Percentiles rank a stretch among this genome's conserved stretches.
phyloP scores from a whole-genome alignment of 2,329 filamentous ascomycete species.

The Lachnellula subtilissima region DNA sequence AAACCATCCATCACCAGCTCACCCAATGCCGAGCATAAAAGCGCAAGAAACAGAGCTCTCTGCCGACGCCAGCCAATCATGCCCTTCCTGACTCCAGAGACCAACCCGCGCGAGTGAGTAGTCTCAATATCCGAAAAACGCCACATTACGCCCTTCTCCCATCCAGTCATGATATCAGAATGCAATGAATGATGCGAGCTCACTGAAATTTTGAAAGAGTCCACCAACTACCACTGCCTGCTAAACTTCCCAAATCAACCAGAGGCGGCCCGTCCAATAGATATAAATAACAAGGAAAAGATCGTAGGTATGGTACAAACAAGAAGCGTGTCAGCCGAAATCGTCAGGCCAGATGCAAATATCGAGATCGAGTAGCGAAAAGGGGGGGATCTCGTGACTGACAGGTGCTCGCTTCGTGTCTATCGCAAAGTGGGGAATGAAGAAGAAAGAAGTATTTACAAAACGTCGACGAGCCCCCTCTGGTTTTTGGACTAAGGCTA shows the following conservation, averaged over 20 bases:
- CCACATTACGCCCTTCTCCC: constrained; percentile 23
- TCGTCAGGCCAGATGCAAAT: constrained; percentile 16
- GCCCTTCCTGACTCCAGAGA: constrained; percentile 24
- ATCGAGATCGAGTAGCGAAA: constrained; percentile 18
- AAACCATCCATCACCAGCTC: neutral
- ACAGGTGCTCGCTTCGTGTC: constrained; percentile 22
- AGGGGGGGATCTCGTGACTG: constrained; percentile 17
- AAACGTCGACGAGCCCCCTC: constrained; percentile 16
- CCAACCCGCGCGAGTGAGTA: constrained; percentile 20
- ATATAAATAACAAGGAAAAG: constrained; percentile 25
- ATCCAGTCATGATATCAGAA: constrained; percentile 30
- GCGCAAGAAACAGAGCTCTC: constrained; percentile 25
- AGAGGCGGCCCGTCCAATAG: constrained; percentile 17
- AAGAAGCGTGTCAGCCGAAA: constrained; percentile 20
- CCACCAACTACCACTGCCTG: constrained; percentile 17
- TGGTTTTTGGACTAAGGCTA: constrained; percentile 16
- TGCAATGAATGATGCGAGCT: constrained; percentile 9
- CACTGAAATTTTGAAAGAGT: constrained; percentile 29
- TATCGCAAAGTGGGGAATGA: constrained; percentile 24
- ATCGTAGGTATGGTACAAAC: constrained; percentile 32
- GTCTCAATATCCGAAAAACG: constrained; percentile 19
- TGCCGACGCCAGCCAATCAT: constrained; percentile 26
- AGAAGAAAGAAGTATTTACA: constrained; percentile 32
- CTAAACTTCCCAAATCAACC: constrained; percentile 20
- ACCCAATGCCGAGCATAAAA: constrained; percentile 17